phyloP scores from a whole-genome alignment of 1,284 basidiomycete species.

The Ganoderma lucidum region DNA sequence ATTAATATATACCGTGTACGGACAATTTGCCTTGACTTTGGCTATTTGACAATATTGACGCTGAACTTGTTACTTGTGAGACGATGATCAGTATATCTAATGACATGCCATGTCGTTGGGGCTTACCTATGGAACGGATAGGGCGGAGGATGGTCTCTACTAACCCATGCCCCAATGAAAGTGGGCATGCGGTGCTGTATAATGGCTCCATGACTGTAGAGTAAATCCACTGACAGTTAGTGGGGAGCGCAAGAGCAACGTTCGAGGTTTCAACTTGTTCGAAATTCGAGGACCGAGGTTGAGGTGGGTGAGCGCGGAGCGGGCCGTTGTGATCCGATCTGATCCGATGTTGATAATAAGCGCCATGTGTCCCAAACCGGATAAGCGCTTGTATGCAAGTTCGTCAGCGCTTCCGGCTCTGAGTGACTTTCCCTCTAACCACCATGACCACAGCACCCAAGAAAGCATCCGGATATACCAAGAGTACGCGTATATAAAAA shows the following conservation, averaged over 20 bases:
- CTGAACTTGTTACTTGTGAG: slow-evolving; percentile 5
- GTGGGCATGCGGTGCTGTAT: too few species aligned
- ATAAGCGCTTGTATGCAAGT: not conserved
- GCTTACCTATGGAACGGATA: not conserved
- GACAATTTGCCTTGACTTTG: slow-evolving; percentile 1
- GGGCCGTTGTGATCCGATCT: not conserved
- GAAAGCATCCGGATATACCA: slow-evolving; percentile 8
- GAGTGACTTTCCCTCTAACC: not conserved
- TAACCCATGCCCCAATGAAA: too few species aligned
- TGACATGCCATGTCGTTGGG: not conserved
- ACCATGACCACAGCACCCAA: not conserved
- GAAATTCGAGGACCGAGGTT: too few species aligned
- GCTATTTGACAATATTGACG: not conserved
- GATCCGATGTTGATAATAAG: not conserved
- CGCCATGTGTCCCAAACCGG: not conserved
- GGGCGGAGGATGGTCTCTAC: not conserved
- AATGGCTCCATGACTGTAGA: too few species aligned
- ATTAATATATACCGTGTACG: not conserved
- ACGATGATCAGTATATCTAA: not conserved
- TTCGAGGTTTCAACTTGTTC: too few species aligned
- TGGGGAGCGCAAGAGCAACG: too few species aligned
- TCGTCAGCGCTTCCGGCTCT: not conserved
- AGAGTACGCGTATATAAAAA: not conserved
- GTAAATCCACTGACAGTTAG: too few species aligned
- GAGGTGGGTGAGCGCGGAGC: too few species aligned